Percentiles rank a stretch among this genome's conserved stretches.
These are phyloP conservation scores for Rhynchosporium graminicola DNA, from an alignment of 2,329 filamentous ascomycete genomes.

Conservation along the genomic window DNA sequence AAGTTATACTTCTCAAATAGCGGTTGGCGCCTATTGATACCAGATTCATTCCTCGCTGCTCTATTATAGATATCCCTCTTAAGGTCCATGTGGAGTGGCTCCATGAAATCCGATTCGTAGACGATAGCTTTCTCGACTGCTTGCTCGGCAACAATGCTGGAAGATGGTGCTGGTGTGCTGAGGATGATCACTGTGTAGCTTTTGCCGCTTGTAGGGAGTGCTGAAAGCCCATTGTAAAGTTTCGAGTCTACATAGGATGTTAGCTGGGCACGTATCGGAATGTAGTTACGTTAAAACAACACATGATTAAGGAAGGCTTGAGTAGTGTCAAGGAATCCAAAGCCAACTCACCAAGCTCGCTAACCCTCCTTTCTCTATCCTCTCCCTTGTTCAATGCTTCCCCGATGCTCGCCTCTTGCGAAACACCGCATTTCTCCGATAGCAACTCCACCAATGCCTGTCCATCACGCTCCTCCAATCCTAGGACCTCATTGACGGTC, in stretches of 20 bases:
- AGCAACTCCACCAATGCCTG: slow-evolving; percentile 49
- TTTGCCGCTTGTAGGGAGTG: slow-evolving; percentile 22
- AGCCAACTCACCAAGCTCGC: slow-evolving; percentile 48
- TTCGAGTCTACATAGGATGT: slow-evolving; percentile 30
- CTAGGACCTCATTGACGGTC: slow-evolving; percentile 59
- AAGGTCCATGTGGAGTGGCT: slow-evolving; percentile 68
- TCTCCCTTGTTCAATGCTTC: slow-evolving; percentile 44
- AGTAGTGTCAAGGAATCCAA: background rate
- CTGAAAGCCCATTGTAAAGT: slow-evolving; percentile 42
- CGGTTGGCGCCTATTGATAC: slow-evolving; percentile 50
- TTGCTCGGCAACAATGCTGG: background rate
- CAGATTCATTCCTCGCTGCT: slow-evolving; percentile 47
- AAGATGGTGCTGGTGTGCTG: slow-evolving; percentile 60
- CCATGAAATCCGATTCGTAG: slow-evolving; percentile 68
- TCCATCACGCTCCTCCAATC: slow-evolving; percentile 45
- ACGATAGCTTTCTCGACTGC: background rate
- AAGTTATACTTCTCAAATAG: slow-evolving; percentile 95
- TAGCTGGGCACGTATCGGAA: background rate
- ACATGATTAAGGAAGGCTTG: too few species aligned
- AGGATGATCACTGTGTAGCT: slow-evolving; percentile 77
- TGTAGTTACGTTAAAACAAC: too few species aligned
- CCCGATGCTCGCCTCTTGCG: background rate
- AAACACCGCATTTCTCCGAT: slow-evolving; percentile 46
- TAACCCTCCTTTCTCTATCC: slow-evolving; percentile 49
- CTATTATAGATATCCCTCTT: slow-evolving; percentile 55